Percentiles rank a stretch among this genome's conserved stretches.
These are phyloP conservation scores for Lolium perenne DNA, from an alignment of 176 grass and related monocot genomes.

Conservation along the genomic window DNA sequence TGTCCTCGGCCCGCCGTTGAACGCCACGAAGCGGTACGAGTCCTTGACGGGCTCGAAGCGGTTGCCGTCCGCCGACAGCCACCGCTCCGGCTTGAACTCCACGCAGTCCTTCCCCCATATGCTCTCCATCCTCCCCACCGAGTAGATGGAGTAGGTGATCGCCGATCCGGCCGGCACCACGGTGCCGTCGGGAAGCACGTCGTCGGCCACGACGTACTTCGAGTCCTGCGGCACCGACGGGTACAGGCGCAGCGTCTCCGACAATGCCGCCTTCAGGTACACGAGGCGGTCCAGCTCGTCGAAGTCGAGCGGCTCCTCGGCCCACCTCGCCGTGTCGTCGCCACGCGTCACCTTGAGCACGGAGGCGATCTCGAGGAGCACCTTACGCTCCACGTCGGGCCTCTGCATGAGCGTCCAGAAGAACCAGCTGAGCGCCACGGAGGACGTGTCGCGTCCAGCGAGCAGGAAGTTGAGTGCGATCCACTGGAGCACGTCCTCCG, in stretches of 20 bases:
- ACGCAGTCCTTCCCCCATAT: slow-evolving; percentile 92
- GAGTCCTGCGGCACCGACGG: slow-evolving; percentile 93
- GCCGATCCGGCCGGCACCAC: slow-evolving; percentile 76
- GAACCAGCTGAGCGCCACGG: slow-evolving; percentile 98
- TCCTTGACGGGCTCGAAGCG: slow-evolving; percentile 80
- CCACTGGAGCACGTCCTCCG: slow-evolving; percentile 83
- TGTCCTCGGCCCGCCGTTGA: slow-evolving; percentile 90
- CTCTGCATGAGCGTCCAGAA: slow-evolving; percentile 82
- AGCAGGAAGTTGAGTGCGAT: slow-evolving; percentile 97
- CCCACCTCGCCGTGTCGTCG: slow-evolving; percentile 62
- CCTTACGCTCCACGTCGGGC: slow-evolving; percentile 72
- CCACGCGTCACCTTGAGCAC: slow-evolving; percentile 79
- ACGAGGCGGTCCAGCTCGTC: slow-evolving; percentile 90
- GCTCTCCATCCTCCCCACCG: slow-evolving; percentile 82
- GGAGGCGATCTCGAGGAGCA: slow-evolving; percentile 70
- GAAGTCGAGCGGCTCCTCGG: slow-evolving; percentile 68
- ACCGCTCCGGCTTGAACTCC: slow-evolving; percentile 87
- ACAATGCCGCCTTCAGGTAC: slow-evolving; percentile 83
- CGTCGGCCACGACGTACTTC: slow-evolving; percentile 90
- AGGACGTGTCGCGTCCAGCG: slow-evolving; percentile 92
- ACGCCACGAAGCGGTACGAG: slow-evolving; percentile 85
- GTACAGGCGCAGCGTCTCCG: slow-evolving; percentile 87
- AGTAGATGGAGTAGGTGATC: slow-evolving; percentile 98
- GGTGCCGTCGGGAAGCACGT: slow-evolving; percentile 88
- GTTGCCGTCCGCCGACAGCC: slow-evolving; percentile 71